Evolutionary conservation across 2,329 filamentous ascomycete genomes (phyloP).

Genomic region (Colletotrichum eleusines): DNA sequence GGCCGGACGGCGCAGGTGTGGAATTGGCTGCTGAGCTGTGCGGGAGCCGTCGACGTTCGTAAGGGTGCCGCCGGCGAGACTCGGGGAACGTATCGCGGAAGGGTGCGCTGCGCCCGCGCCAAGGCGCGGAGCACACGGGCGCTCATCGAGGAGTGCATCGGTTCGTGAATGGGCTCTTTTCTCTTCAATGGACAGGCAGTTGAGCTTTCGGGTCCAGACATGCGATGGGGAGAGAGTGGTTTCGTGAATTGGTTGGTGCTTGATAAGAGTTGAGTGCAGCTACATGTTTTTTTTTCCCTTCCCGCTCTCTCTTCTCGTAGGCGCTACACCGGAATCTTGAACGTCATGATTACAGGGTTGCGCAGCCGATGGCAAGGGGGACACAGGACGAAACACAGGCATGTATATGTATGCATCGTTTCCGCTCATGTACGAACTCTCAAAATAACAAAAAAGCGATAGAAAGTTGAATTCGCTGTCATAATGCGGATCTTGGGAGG

Average conservation of each 20-base stretch:
- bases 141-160: conserved; percentile 18
- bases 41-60: conserved; percentile 10
- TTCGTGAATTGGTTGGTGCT: conserved; percentile 1
- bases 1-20: conserved; percentile 12
- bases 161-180: background rate
- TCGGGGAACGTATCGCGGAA: conserved; percentile 16
- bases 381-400: background rate
- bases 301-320: background rate
- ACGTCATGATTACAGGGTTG: conserved; percentile 40
- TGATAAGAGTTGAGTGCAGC: conserved; percentile 6
- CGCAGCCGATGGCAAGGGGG: background rate
- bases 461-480: conserved; percentile 40
- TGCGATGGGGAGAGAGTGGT: background rate
- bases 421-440: background rate
- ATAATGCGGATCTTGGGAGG: conserved; percentile 25
- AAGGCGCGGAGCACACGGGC: conserved; percentile 33
- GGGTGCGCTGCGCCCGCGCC: conserved; percentile 30
- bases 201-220: background rate
- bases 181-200: too few relatives aligned
- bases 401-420: background rate
- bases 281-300: background rate
- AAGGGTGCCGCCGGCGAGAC: background rate
- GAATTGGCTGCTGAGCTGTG: conserved; percentile 21
- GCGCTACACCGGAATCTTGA: conserved; percentile 25
- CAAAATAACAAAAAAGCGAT: conserved; percentile 2